These are phyloP conservation scores for Nephelium lappaceum DNA, from an alignment of 345 rosid species.

Conservation along the genomic window DNA sequence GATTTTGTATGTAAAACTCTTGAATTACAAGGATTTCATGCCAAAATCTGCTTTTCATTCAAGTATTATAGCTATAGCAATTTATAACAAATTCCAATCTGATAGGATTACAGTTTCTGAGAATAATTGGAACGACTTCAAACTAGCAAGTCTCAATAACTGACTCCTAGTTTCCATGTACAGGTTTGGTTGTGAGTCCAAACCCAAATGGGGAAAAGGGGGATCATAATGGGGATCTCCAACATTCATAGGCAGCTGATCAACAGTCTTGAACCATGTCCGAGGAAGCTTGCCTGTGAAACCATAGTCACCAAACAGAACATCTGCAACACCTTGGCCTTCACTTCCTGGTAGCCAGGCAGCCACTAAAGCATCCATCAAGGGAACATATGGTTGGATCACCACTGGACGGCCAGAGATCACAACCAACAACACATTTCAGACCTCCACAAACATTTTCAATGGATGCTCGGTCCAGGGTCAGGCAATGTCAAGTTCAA, in stretches of 20 bases:
- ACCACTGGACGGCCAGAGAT: no score
- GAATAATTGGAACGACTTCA: neutral
- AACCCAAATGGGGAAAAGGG: conserved; percentile 62
- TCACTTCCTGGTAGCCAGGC: no score
- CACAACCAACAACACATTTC: conserved; percentile 44
- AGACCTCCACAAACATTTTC: conserved; percentile 42
- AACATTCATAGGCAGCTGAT: conserved; percentile 61
- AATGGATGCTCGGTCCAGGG: conserved; percentile 42
- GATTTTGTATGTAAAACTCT: neutral
- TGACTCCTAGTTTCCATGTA: no score
- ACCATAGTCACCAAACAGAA: no score
- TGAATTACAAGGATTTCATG: neutral
- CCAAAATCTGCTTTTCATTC: neutral
- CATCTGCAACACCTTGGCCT: no score
- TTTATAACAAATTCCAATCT: neutral
- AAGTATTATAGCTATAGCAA: neutral
- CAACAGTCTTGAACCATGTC: no score
- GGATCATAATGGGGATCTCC: conserved; percentile 67
- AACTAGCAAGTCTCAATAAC: neutral
- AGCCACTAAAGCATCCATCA: no score
- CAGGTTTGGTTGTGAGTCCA: conserved; percentile 46
- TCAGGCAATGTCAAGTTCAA: conserved; percentile 41
- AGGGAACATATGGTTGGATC: no score
- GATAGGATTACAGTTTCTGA: no score
- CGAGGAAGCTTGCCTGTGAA: no score